Base-by-base conservation (phyloP, 2,329 filamentous ascomycete genomes). In the Fusarium sulawesiense region DNA sequence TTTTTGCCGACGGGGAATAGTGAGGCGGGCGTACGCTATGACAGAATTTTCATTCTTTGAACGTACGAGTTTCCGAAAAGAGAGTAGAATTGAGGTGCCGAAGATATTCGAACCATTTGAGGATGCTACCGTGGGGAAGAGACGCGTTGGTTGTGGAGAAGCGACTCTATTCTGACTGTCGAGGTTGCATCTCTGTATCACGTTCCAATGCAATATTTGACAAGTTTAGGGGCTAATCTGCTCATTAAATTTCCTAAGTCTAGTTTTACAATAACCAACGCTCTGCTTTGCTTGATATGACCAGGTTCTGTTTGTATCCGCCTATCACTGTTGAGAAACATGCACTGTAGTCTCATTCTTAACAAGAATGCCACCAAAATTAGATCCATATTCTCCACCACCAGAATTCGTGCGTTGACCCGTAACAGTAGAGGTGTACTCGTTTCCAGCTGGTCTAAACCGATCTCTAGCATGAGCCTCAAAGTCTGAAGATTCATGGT, bases 321-420 rank as follows among this genome's bases (percentile, higher is more conserved):
- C 6, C 6, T 40, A 25, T 23, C 30, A 66, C 2, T 66, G 63
- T n/a, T 50, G 41, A 2, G 62, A 46, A 56, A 60, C 37, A 1
- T 61, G 62, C 12, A 74, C 61, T 2, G 55, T 62, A 3, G 72
- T 75, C 48, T 75, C 72, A 18, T 74, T 75, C 56, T 72, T 75
- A 7, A 75, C 73, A 27, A 72, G 58, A 32, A 75, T 75, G 0
- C 73, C 73, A 8, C 60, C 66, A 46, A 68, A 60, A 20, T 27
- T 49, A 3, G 61, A 14, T 3, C 49, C 27, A 1, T 54, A 58
- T 0, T 66, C 47, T 27, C 60, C 60, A 6, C 47, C 40, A 5
- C 47, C 40, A 7, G 40, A 37, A 4, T 44, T 50, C 3, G 18
- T 50, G 10, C 53, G 48, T 13, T 67, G 56, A 1, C 68, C 73